Evolutionary conservation across 371 early-diverging fungal species (phyloP).

Genomic region (Circinella minor): DNA sequence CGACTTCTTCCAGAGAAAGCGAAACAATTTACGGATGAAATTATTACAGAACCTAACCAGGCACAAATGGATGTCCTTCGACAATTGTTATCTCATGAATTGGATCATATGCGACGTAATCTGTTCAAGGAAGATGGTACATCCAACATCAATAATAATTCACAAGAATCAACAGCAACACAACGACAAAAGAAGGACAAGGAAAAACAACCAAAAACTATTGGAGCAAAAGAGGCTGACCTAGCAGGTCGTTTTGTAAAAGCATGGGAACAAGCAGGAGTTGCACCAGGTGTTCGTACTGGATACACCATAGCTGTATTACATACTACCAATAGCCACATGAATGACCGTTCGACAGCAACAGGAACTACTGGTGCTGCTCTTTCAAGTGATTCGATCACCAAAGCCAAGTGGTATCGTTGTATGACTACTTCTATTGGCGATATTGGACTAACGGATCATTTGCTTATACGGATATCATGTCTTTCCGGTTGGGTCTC

Average conservation of each 20-base stretch:
- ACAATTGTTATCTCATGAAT: slow-evolving; percentile 56
- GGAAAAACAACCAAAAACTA: neutral
- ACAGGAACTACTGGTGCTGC: neutral
- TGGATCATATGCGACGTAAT: slow-evolving; percentile 62
- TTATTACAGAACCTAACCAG: slow-evolving; percentile 28
- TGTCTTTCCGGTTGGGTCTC: slow-evolving; percentile 54
- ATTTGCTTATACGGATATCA: slow-evolving; percentile 55
- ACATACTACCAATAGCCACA: slow-evolving; percentile 18
- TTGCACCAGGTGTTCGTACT: slow-evolving; percentile 58
- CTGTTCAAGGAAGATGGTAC: slow-evolving; percentile 54
- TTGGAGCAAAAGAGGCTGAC: slow-evolving; percentile 34
- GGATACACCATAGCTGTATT: slow-evolving; percentile 58
- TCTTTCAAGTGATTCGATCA: slow-evolving; percentile 22
- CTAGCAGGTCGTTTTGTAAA: slow-evolving; percentile 22
- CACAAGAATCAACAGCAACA: too few species aligned
- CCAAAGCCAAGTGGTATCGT: slow-evolving; percentile 52
- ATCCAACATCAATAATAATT: neutral
- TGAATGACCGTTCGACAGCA: neutral
- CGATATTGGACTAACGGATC: slow-evolving; percentile 60
- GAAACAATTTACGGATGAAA: slow-evolving; percentile 33
- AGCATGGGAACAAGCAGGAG: slow-evolving; percentile 55
- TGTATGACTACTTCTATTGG: slow-evolving; percentile 55
- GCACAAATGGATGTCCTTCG: slow-evolving; percentile 41
- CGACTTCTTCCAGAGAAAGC: slow-evolving; percentile 53
- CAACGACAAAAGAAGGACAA: neutral